Percentiles rank a stretch among this genome's conserved stretches.
phyloP scores from a whole-genome alignment of 345 rosid genomes.

The Gossypium rotundifolium region DNA sequence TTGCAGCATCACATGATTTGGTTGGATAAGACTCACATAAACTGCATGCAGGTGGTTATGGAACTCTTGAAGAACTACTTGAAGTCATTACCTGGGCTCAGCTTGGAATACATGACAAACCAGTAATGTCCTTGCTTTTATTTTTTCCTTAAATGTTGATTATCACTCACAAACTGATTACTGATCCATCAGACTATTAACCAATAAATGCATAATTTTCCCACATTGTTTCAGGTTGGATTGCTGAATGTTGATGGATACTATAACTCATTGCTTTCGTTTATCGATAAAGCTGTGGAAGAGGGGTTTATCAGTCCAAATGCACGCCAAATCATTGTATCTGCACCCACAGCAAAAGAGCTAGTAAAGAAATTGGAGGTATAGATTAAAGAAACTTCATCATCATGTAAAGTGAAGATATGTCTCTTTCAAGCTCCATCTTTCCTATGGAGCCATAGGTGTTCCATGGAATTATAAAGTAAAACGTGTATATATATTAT shows the following conservation, averaged over 20 bases:
- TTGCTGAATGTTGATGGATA: conserved; percentile 97
- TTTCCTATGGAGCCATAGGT: background rate
- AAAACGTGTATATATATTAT: background rate
- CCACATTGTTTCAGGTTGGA: conserved; percentile 63
- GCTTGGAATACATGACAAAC: conserved; percentile 96
- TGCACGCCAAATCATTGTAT: conserved; percentile 83
- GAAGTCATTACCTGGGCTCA: conserved; percentile 99
- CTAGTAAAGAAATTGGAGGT: conserved; percentile 89
- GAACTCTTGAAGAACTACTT: conserved; percentile 94
- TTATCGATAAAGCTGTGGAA: conserved; percentile 96
- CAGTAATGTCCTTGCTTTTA: conserved; percentile 35
- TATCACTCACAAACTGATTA: background rate
- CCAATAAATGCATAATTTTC: background rate
- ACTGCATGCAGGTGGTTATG: conserved; percentile 74
- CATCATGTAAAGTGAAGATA: background rate
- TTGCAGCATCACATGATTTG: conserved; percentile 4
- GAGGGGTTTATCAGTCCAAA: conserved; percentile 82
- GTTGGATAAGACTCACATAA: conserved; percentile 2
- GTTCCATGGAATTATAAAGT: background rate
- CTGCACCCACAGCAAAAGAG: conserved; percentile 86
- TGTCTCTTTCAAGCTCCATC: background rate
- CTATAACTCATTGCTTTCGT: conserved; percentile 92
- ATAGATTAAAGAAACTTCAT: conserved; percentile 7
- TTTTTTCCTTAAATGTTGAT: background rate
- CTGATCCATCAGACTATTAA: conserved; percentile 10